Evolutionary conservation across 306 rosid species (phyloP).

Genomic region (Senna tora): DNA sequence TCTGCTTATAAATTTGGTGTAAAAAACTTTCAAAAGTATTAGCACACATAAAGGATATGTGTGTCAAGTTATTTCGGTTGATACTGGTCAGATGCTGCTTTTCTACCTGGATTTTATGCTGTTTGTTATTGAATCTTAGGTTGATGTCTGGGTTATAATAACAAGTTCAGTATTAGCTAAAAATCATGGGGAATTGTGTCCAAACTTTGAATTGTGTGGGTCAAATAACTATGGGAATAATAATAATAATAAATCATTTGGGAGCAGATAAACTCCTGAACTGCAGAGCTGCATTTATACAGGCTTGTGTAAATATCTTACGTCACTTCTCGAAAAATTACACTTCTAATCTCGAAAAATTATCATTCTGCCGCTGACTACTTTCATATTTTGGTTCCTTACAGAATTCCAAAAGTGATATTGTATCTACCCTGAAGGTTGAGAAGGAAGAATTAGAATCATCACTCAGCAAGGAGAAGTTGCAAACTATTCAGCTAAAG

Average conservation of each 20-base stretch:
- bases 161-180: neutral
- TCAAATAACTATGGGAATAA: slow-evolving; percentile 13
- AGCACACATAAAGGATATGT: neutral
- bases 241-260: slow-evolving; percentile 7
- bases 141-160: neutral
- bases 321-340: slow-evolving; percentile 4
- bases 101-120: neutral
- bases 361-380: slow-evolving; percentile 22
- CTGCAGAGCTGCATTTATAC: neutral
- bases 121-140: neutral
- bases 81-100: neutral
- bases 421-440: slow-evolving; percentile 60
- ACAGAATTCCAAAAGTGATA: slow-evolving; percentile 66
- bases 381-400: slow-evolving; percentile 22
- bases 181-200: neutral
- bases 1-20: neutral
- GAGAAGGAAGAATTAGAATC: slow-evolving; percentile 81
- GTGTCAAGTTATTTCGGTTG: neutral
- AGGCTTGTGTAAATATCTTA: neutral
- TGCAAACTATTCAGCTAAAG: slow-evolving; percentile 67
- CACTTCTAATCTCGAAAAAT: neutral
- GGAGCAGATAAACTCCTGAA: slow-evolving; percentile 34
- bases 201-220: neutral
- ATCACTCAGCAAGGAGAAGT: slow-evolving; percentile 68
- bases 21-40: neutral